Conservation (phyloP, 129 eudicot species). For the Escallonia rubra region DNA sequence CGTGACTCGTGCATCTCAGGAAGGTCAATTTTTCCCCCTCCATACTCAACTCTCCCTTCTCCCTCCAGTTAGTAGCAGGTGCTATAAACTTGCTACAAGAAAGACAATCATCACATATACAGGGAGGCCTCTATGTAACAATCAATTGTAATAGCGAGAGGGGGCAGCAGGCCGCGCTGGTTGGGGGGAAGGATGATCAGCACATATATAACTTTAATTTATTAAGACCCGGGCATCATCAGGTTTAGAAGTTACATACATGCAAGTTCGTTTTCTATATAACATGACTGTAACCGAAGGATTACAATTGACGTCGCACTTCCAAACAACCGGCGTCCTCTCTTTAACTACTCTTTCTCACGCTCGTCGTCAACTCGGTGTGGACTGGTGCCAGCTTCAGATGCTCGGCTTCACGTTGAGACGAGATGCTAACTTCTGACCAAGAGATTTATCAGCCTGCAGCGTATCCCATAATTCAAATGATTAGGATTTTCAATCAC, state of each 20-base stretch:
- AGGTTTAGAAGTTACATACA: not conserved
- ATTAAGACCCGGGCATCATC: not conserved
- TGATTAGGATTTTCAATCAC: not conserved
- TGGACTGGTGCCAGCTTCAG: slow-evolving; percentile 21
- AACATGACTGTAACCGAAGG: not conserved
- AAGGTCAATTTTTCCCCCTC: no score
- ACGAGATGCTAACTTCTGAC: slow-evolving; percentile 89
- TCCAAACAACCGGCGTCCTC: not conserved
- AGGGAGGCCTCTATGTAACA: no score
- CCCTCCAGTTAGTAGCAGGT: no score
- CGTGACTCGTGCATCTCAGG: no score
- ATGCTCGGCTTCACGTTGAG: slow-evolving; percentile 76
- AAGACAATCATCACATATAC: no score
- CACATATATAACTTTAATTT: not conserved
- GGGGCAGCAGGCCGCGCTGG: no score
- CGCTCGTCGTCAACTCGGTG: not conserved
- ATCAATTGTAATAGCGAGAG: no score
- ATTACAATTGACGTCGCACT: not conserved
- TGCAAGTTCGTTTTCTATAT: not conserved
- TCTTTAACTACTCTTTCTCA: not conserved
- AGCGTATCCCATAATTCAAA: not conserved
- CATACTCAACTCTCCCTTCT: no score
- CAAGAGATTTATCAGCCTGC: slow-evolving; percentile 88
- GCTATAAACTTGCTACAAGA: no score
- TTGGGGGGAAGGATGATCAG: not conserved